Conservation (phyloP, 371 early-diverging fungal species). For the Zancudomyces culisetae region DNA sequence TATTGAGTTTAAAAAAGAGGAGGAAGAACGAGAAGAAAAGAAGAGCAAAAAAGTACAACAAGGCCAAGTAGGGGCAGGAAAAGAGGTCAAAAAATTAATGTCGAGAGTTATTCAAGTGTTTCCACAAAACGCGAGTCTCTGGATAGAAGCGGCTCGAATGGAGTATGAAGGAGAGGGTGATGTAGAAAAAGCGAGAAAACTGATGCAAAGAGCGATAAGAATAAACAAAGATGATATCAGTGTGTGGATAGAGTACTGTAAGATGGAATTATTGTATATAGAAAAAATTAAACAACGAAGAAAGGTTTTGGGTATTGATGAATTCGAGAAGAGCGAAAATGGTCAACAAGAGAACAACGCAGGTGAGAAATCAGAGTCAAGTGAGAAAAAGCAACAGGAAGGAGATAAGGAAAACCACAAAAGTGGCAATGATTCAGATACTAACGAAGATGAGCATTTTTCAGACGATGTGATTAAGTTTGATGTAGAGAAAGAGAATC, state of each 20-base stretch:
- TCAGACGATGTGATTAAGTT: background rate
- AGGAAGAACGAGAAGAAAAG: constrained; percentile 5
- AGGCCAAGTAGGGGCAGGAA: constrained; percentile 7
- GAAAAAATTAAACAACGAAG: constrained; percentile 69
- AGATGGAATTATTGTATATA: constrained; percentile 70
- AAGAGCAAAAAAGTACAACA: constrained; percentile 7
- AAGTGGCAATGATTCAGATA: no score
- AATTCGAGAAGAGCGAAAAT: constrained; percentile 20
- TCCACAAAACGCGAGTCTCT: constrained; percentile 56
- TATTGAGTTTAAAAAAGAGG: constrained; percentile 49
- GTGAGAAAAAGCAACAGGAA: no score
- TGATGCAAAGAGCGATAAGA: constrained; percentile 76
- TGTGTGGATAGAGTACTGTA: constrained; percentile 85
- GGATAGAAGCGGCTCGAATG: constrained; percentile 80
- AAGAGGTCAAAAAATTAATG: constrained; percentile 42
- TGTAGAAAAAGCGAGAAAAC: constrained; percentile 53
- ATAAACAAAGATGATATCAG: constrained; percentile 44
- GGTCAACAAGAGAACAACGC: constrained; percentile 9
- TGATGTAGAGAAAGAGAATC: constrained; percentile 30
- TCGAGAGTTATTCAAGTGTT: constrained; percentile 66
- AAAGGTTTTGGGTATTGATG: constrained; percentile 48
- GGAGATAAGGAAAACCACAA: no score
- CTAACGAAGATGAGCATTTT: no score
- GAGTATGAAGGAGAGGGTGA: constrained; percentile 71
- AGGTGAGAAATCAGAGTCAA: no score